Evolutionary conservation across 2,329 filamentous ascomycete species (phyloP).

Genomic region (Coniochaeta pulveracea): DNA sequence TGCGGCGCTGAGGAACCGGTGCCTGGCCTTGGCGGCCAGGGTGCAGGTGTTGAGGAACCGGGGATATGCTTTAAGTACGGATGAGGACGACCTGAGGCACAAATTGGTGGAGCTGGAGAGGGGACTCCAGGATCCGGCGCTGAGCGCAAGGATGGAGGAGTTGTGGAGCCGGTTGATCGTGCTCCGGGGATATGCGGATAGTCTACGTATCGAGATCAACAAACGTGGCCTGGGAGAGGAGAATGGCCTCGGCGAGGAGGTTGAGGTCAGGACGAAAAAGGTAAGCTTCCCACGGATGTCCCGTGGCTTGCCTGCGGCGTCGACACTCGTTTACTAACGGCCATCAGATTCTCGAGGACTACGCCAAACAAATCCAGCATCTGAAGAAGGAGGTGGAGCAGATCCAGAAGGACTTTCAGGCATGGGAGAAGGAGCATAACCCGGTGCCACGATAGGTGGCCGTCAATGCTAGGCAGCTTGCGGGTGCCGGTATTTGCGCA

Average conservation of each 20-base stretch:
- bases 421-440: slow-evolving; percentile 41
- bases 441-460: too few relatives aligned
- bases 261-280: slow-evolving; percentile 63
- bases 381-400: slow-evolving; percentile 62
- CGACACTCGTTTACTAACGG: slow-evolving; percentile 3
- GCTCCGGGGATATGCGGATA: slow-evolving; percentile 59
- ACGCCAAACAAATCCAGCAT: slow-evolving; percentile 68
- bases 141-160: slow-evolving; percentile 69
- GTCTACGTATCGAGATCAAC: slow-evolving; percentile 63
- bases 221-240: slow-evolving; percentile 46
- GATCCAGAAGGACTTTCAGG: slow-evolving; percentile 43
- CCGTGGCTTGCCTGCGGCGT: background rate
- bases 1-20: slow-evolving; percentile 60
- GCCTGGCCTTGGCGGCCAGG: slow-evolving; percentile 63
- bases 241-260: slow-evolving; percentile 55
- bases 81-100: slow-evolving; percentile 67
- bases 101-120: slow-evolving; percentile 60
- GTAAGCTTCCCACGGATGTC: slow-evolving; percentile 29
- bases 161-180: slow-evolving; percentile 75
- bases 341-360: slow-evolving; percentile 62
- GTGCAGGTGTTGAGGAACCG: slow-evolving; percentile 73
- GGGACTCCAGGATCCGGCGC: slow-evolving; percentile 60
- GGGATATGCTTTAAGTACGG: slow-evolving; percentile 68
- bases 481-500: too few relatives aligned
- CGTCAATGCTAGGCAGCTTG: too few relatives aligned